These are phyloP conservation scores for Tilletia horrida DNA, from an alignment of 1,284 basidiomycete genomes.

Conservation along the genomic window DNA sequence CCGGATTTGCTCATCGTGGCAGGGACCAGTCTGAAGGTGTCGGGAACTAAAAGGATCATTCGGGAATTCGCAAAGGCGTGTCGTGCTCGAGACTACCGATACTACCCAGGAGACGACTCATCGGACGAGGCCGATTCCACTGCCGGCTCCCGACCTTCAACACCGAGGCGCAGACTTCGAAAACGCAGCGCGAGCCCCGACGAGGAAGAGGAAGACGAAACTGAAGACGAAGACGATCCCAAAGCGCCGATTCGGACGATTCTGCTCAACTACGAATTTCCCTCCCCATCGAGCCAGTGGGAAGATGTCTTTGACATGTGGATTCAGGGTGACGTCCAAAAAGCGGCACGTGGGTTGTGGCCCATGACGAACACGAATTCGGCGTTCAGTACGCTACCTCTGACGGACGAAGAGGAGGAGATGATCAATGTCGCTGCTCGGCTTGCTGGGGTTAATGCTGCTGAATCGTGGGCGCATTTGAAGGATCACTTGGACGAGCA, in stretches of 20 bases:
- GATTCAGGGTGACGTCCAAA: slow-evolving; percentile 82
- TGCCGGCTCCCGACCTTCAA: neutral
- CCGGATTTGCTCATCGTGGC: slow-evolving; percentile 92
- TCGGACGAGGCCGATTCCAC: slow-evolving; percentile 18
- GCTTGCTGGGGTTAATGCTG: neutral
- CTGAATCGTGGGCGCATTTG: neutral
- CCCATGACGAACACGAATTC: slow-evolving; percentile 5
- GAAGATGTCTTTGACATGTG: slow-evolving; percentile 86
- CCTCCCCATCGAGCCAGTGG: slow-evolving; percentile 79
- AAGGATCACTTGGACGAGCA: slow-evolving; percentile 14
- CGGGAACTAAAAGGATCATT: slow-evolving; percentile 85
- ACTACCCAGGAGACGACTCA: slow-evolving; percentile 33
- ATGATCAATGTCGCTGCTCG: neutral
- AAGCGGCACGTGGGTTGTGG: slow-evolving; percentile 41
- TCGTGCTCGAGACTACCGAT: slow-evolving; percentile 58
- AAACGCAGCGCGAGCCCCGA: slow-evolving; percentile 12
- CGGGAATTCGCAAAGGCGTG: slow-evolving; percentile 85
- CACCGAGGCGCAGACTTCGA: neutral
- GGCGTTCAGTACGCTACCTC: neutral
- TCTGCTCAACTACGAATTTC: slow-evolving; percentile 85
- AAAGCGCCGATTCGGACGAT: slow-evolving; percentile 65
- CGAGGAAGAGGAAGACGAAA: slow-evolving; percentile 23
- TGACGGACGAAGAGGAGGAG: slow-evolving; percentile 2
- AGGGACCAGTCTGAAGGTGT: slow-evolving; percentile 92
- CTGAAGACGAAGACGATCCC: slow-evolving; percentile 35